Evolutionary conservation across 78 protist genomes (phyloP).

Genomic region (Dictyostelium capitatum): DNA sequence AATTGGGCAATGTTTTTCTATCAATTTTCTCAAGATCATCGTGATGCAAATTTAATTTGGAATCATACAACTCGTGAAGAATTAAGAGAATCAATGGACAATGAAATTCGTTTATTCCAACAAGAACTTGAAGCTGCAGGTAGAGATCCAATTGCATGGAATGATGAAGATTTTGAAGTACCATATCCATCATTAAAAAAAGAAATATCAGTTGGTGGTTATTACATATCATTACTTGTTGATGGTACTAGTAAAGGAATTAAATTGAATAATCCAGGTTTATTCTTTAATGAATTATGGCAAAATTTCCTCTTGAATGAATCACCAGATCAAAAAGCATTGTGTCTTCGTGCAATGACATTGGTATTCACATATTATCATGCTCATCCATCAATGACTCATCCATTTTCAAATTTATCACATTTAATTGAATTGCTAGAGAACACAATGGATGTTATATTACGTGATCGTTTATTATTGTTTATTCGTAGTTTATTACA

Average conservation of each 20-base stretch:
- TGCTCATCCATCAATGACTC: slow-evolving; percentile 62
- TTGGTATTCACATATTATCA: slow-evolving; percentile 81
- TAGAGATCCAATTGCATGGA: slow-evolving; percentile 87
- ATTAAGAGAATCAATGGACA: slow-evolving; percentile 88
- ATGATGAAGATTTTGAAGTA: slow-evolving; percentile 91
- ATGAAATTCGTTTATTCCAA: slow-evolving; percentile 82
- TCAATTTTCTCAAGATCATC: slow-evolving; percentile 82
- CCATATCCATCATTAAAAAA: slow-evolving; percentile 79
- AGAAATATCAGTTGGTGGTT: slow-evolving; percentile 88
- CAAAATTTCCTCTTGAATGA: slow-evolving; percentile 89
- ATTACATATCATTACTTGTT: slow-evolving; percentile 88
- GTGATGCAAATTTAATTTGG: slow-evolving; percentile 94
- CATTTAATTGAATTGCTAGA: slow-evolving; percentile 78
- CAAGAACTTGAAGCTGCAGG: slow-evolving; percentile 64
- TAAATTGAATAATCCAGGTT: slow-evolving; percentile 43
- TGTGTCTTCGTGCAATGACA: slow-evolving; percentile 90
- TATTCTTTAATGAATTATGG: slow-evolving; percentile 90
- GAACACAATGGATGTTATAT: slow-evolving; percentile 40
- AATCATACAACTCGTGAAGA: slow-evolving; percentile 93
- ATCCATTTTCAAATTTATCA: slow-evolving; percentile 47
- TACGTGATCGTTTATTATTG: slow-evolving; percentile 89
- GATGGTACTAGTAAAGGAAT: slow-evolving; percentile 73
- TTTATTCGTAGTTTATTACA: slow-evolving; percentile 78
- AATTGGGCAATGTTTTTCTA: slow-evolving; percentile 87
- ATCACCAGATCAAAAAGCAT: slow-evolving; percentile 33